These are phyloP conservation scores for Staphylotrichum longicolle DNA, from an alignment of 495 filamentous ascomycete genomes.

Conservation along the genomic window DNA sequence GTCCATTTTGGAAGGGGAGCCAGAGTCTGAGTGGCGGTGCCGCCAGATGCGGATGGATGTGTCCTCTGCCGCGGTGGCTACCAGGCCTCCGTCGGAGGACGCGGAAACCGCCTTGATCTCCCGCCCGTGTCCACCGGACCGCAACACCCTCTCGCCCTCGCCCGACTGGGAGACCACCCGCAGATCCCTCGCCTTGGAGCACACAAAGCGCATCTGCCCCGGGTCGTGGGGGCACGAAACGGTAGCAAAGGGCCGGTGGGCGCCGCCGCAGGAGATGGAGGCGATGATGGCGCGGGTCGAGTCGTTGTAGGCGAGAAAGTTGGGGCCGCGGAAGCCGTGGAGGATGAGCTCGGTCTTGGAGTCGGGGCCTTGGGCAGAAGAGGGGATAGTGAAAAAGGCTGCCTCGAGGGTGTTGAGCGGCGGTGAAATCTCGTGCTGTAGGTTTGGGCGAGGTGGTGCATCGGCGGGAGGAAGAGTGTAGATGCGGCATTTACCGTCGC, in stretches of 20 bases:
- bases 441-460: constrained; percentile 11
- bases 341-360: constrained; percentile 56
- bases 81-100: background rate
- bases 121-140: constrained; percentile 73
- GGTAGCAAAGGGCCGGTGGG: constrained; percentile 69
- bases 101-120: constrained; percentile 81
- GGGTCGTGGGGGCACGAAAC: constrained; percentile 40
- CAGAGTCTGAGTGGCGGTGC: constrained; percentile 1
- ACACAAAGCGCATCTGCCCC: constrained; percentile 47
- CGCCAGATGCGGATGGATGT: constrained; percentile 73
- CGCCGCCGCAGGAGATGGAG: constrained; percentile 75
- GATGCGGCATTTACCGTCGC: constrained; percentile 72
- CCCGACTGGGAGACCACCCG: constrained; percentile 49
- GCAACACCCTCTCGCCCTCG: constrained; percentile 54
- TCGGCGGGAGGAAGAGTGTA: constrained; percentile 36
- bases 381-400: constrained; percentile 52
- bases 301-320: constrained; percentile 79
- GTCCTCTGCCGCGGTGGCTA: constrained; percentile 89
- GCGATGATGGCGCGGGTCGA: constrained; percentile 62
- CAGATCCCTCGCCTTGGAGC: constrained; percentile 56
- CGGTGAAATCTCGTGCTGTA: constrained; percentile 48
- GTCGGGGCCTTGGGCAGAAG: background rate
- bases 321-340: constrained; percentile 74
- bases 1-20: constrained; percentile 28
- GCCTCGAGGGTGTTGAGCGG: constrained; percentile 69